Evolutionary conservation across 228 moss, liverwort and hornwort species (phyloP), one percentile per base, ranked within the genome.

Genomic region (Sphagnum magellanicum): DNA sequence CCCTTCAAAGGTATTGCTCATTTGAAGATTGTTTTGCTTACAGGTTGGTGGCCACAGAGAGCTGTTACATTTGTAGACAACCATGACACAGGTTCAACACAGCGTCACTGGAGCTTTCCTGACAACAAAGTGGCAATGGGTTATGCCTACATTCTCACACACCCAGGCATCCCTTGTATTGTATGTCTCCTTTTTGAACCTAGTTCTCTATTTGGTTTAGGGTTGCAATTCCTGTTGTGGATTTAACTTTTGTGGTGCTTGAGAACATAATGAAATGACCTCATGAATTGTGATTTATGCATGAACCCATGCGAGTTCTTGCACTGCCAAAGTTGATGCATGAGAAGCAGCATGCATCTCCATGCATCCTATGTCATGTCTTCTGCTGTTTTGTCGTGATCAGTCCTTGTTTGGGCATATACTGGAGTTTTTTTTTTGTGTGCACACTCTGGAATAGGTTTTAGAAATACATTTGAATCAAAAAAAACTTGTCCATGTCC

Each of bases 21-120:
- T 12, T 8, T 66, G 0, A 67, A 49, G 52, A 10, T 67, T 12
- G 5, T 48, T 6, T 61, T 49, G 14, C 61, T 60, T 12, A n/a
- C 51, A 83, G 83, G 83, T 63, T 84, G 83, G 83, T 80, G 80
- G 79, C 83, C 83, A 55, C 77, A 84, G 61, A 80, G 70, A 64
- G 77, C 83, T 5, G 80, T 84, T 4, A 84, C 83, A 49, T 84
- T 84, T 61, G 5, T 84, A 5, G 83, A 84, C 63, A 84, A 84
- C 61, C 83, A 84, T 66, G 83, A 84, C 60, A 84, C 83, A 6
- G 83, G 83, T 10, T 84, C 83, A 16, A 84, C 77, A 6, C 83
- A 84, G 75, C 64, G 67, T 3, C 83, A 84, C 15, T 84, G 83
- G 83, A 74, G 60, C 4, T 84, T 84, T 67, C 83, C 83, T 6